Evolutionary conservation across 805 yeast species (phyloP).

Genomic region (Hanseniaspora jakobsenii): DNA sequence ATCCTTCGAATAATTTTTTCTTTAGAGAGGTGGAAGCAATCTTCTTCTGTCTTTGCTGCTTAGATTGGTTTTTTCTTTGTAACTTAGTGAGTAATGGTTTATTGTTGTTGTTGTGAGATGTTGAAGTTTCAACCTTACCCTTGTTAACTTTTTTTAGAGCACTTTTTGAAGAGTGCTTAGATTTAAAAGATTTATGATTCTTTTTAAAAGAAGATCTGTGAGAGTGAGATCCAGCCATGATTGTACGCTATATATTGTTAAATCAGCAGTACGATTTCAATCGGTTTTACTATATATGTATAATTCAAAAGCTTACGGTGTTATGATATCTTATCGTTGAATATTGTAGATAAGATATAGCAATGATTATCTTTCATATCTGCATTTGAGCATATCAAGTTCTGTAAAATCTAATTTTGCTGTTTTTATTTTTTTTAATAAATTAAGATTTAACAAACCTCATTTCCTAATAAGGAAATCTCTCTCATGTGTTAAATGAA

Average conservation of each 20-base stretch:
- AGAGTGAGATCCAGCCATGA: conserved; percentile 56
- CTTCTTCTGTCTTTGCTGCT: conserved; percentile 66
- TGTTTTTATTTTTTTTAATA: no score
- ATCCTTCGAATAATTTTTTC: conserved; percentile 67
- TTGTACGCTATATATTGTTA: neutral
- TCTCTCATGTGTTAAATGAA: no score
- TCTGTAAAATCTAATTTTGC: no score
- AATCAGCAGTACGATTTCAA: neutral
- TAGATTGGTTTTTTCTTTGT: conserved; percentile 67
- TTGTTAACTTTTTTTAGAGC: conserved; percentile 65
- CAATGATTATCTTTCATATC: no score
- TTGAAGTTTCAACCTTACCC: conserved; percentile 74
- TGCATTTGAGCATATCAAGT: no score
- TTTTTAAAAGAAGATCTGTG: conserved; percentile 78
- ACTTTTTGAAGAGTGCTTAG: conserved; percentile 83
- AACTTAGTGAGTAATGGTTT: conserved; percentile 30
- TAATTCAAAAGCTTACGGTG: no score
- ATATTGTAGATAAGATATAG: no score
- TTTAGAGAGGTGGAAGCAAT: conserved; percentile 45
- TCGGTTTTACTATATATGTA: neutral
- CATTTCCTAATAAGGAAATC: no score
- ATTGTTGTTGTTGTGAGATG: conserved; percentile 27
- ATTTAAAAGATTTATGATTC: conserved; percentile 80
- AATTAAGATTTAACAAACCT: no score
- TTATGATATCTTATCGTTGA: no score